Conservation (phyloP, 176 grass and related monocot genomes). For the Pontederia crassipes region DNA sequence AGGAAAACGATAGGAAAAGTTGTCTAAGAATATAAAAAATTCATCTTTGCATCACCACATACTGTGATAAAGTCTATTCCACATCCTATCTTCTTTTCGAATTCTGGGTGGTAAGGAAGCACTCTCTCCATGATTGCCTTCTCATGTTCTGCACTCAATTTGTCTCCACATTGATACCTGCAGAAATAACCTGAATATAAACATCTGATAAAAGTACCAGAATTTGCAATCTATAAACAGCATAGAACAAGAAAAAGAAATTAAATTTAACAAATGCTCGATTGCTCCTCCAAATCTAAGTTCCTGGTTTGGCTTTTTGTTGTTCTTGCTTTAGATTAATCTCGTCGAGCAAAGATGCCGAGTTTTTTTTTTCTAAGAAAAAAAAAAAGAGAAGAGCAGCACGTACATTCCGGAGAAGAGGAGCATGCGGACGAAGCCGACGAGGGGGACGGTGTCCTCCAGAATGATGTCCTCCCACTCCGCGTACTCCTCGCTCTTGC, state of each 20-base stretch:
- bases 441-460: conserved; percentile 90
- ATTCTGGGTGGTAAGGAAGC: conserved; percentile 91
- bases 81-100: conserved; percentile 82
- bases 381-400: neutral
- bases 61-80: conserved; percentile 85
- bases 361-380: neutral
- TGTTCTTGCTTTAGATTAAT: neutral
- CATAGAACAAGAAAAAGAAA: no score
- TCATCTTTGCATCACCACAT: conserved; percentile 1
- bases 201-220: no score
- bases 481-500: conserved; percentile 42
- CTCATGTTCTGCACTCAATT: conserved; percentile 70
- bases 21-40: neutral
- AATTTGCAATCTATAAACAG: no score
- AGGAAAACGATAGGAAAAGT: no score
- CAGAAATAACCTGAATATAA: conserved; percentile 1
- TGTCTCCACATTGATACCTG: conserved; percentile 76
- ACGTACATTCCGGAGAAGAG: conserved; percentile 96
- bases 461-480: conserved; percentile 93
- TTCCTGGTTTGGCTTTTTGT: no score
- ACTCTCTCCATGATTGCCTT: conserved; percentile 65
- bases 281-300: no score
- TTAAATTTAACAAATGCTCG: no score
- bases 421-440: conserved; percentile 87
- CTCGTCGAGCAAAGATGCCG: neutral